Conservation (phyloP, 768 basidiomycete genomes). For the Boletellus sp. region DNA sequence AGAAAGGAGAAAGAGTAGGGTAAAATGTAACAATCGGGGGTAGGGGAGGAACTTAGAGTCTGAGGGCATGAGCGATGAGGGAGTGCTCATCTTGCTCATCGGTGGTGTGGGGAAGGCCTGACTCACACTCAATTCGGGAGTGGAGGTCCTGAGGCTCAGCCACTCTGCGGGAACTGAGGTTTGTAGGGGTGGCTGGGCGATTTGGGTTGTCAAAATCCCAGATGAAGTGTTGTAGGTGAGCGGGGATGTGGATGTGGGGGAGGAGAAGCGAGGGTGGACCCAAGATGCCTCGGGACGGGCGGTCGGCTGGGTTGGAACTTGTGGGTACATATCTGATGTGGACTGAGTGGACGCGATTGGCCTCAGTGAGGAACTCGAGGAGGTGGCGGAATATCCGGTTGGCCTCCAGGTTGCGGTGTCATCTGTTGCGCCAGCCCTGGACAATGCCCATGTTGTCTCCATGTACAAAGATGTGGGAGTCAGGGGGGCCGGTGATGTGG, state of each 20-base stretch:
- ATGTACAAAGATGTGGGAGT: neutral
- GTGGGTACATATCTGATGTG: neutral
- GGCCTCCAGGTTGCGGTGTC: slow-evolving; percentile 6
- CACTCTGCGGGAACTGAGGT: too few relatives aligned
- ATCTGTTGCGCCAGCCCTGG: slow-evolving; percentile 3
- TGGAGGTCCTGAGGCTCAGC: too few relatives aligned
- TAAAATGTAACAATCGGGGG: too few relatives aligned
- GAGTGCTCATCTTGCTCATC: too few relatives aligned
- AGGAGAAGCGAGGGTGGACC: neutral
- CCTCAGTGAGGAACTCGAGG: neutral
- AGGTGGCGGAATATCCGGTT: neutral
- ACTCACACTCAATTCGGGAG: too few relatives aligned
- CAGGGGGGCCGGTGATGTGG: neutral
- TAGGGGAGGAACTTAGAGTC: too few relatives aligned
- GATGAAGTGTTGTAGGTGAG: too few relatives aligned
- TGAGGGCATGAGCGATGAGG: too few relatives aligned
- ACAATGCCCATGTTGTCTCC: slow-evolving; percentile 14
- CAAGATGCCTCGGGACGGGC: neutral
- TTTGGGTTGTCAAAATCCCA: too few relatives aligned
- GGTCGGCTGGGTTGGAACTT: neutral
- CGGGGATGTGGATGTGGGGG: neutral
- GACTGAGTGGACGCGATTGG: neutral
- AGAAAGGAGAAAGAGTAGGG: too few relatives aligned
- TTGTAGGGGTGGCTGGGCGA: too few relatives aligned
- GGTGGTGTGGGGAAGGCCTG: too few relatives aligned